These are phyloP conservation scores for Neopestalotiopsis sp. DNA, from an alignment of 2,329 filamentous ascomycete genomes.

Conservation along the genomic window DNA sequence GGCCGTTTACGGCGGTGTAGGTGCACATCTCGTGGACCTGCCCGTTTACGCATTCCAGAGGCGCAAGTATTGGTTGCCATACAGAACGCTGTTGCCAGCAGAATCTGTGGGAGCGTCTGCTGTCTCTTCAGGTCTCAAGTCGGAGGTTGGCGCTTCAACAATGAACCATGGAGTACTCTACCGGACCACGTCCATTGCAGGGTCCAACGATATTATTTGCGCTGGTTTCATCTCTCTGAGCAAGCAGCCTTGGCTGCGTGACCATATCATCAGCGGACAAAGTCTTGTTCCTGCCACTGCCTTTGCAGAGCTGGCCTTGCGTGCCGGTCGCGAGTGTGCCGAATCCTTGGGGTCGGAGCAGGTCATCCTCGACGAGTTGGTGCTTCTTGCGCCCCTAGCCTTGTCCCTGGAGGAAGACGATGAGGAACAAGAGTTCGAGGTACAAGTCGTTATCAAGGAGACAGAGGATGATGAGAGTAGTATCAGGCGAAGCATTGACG, in stretches of 20 bases:
- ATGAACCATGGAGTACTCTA: conserved; percentile 15
- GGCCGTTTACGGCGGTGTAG: conserved; percentile 5
- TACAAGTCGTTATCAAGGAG: conserved; percentile 12
- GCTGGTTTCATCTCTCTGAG: conserved; percentile 7
- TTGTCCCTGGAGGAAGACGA: conserved; percentile 11
- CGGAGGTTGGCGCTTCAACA: neutral
- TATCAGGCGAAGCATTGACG: neutral
- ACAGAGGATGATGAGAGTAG: neutral
- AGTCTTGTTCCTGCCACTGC: conserved; percentile 12
- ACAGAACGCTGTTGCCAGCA: conserved; percentile 12
- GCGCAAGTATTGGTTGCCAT: conserved; percentile 14
- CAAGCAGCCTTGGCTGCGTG: conserved; percentile 11
- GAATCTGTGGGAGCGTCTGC: conserved; percentile 1
- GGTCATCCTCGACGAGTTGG: conserved; percentile 10
- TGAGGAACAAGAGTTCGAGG: conserved; percentile 5
- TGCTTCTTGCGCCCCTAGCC: conserved; percentile 7
- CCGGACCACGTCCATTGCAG: conserved; percentile 12
- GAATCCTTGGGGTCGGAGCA: conserved; percentile 1
- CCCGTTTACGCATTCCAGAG: conserved; percentile 16
- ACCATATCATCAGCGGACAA: conserved; percentile 11
- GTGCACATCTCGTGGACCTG: conserved; percentile 13
- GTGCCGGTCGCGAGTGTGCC: conserved; percentile 1
- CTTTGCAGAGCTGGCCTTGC: conserved; percentile 14
- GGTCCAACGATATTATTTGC: conserved; percentile 11
- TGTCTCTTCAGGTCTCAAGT: neutral